Conservation (phyloP, 495 filamentous ascomycete species). For the Penicillium paxilli region DNA sequence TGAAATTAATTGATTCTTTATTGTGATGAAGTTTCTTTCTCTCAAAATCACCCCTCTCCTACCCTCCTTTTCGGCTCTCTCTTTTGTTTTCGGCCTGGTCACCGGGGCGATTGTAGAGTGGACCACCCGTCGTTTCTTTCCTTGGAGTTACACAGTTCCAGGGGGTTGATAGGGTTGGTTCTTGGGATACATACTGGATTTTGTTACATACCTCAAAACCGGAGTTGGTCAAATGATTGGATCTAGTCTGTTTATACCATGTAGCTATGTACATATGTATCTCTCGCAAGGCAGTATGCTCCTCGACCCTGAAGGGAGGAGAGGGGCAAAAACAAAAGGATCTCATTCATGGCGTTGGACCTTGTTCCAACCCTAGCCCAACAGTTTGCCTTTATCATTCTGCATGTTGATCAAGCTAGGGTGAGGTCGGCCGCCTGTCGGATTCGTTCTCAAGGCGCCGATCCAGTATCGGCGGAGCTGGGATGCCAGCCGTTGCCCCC, state of each 20-base stretch:
- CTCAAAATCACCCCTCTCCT: no score
- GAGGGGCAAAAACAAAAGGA: not conserved
- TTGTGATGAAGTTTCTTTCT: no score
- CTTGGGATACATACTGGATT: not conserved
- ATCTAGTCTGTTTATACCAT: no score
- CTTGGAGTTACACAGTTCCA: conserved; percentile 15
- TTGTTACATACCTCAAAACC: not conserved
- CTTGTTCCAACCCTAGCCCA: conserved; percentile 1
- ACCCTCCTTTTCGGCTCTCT: no score
- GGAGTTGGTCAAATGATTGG: conserved; percentile 1
- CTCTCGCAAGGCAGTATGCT: not conserved
- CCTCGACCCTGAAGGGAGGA: not conserved
- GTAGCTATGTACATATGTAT: not conserved
- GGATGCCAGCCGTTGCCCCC: not conserved
- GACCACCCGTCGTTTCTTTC: conserved; percentile 1
- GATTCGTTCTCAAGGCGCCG: conserved; percentile 9
- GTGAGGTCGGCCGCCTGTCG: conserved; percentile 4
- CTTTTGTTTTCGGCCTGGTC: not conserved
- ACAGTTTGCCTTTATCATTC: conserved; percentile 2
- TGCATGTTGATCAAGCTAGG: conserved; percentile 11
- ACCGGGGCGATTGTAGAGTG: conserved; percentile 5
- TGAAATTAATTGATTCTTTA: not conserved
- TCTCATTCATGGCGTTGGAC: not conserved
- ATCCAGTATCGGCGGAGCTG: conserved; percentile 4
- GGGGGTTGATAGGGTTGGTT: conserved; percentile 1